Conservation (phyloP, 768 basidiomycete species). For the Imleria badia region DNA sequence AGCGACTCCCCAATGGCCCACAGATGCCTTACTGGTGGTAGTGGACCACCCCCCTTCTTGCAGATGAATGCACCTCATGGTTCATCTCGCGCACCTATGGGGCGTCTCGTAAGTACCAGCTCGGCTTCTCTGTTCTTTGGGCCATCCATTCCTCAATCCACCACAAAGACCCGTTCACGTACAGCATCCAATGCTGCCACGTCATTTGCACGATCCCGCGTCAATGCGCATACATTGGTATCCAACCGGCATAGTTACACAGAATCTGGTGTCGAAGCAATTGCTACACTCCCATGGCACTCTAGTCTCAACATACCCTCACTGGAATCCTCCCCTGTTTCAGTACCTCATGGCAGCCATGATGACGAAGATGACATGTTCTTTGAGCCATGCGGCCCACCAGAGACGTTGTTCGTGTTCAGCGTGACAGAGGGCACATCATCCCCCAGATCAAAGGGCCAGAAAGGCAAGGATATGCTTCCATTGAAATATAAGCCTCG, state of each 20-base stretch:
- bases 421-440: constrained; percentile 57
- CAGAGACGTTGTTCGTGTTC: constrained; percentile 55
- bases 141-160: constrained; percentile 34
- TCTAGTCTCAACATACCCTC: constrained; percentile 42
- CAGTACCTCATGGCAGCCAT: constrained; percentile 29
- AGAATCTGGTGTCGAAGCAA: constrained; percentile 42
- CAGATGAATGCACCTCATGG: constrained; percentile 26
- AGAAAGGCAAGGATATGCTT: constrained; percentile 33
- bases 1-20: constrained; percentile 53
- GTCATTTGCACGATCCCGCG: constrained; percentile 1
- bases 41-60: constrained; percentile 30
- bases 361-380: constrained; percentile 59
- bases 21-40: constrained; percentile 47
- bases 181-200: constrained; percentile 22
- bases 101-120: constrained; percentile 50
- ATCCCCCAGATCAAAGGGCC: constrained; percentile 44
- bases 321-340: constrained; percentile 50
- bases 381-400: constrained; percentile 45
- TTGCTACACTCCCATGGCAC: constrained; percentile 36
- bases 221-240: constrained; percentile 29
- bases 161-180: constrained; percentile 21
- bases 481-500: constrained; percentile 71
- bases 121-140: constrained; percentile 74
- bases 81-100: constrained; percentile 40
- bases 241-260: constrained; percentile 67